These are phyloP conservation scores for Aspergillus fumigatus DNA, from an alignment of 2,329 filamentous ascomycete genomes.

Conservation along the genomic window DNA sequence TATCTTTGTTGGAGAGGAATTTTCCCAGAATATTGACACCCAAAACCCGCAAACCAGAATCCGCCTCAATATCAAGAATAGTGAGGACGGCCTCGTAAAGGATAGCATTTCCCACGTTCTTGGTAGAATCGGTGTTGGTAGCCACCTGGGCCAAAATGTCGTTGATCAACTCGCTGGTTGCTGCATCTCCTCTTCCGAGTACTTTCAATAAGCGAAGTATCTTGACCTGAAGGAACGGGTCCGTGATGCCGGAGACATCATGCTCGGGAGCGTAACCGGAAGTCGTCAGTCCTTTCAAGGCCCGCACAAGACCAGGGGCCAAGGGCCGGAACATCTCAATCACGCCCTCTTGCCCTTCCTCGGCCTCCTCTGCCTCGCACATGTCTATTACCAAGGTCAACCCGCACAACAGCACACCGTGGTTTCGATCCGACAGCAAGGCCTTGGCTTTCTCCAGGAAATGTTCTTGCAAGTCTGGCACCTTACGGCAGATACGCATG, in stretches of 20 bases:
- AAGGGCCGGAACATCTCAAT: slow-evolving; percentile 87
- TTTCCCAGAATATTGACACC: slow-evolving; percentile 98
- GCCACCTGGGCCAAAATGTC: slow-evolving; percentile 96
- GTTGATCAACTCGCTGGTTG: slow-evolving; percentile 95
- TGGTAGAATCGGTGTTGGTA: slow-evolving; percentile 95
- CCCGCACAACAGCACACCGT: slow-evolving; percentile 89
- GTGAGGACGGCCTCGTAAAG: slow-evolving; percentile 95
- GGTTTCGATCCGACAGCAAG: slow-evolving; percentile 86
- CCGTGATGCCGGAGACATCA: slow-evolving; percentile 95
- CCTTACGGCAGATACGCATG: slow-evolving; percentile 97
- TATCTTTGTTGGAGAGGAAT: slow-evolving; percentile 96
- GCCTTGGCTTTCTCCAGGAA: slow-evolving; percentile 91
- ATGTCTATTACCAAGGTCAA: slow-evolving; percentile 86
- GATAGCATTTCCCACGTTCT: slow-evolving; percentile 98
- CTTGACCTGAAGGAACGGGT: slow-evolving; percentile 97
- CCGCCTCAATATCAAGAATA: slow-evolving; percentile 96
- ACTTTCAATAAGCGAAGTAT: slow-evolving; percentile 82
- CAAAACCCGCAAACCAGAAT: slow-evolving; percentile 86
- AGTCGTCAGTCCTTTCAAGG: slow-evolving; percentile 84
- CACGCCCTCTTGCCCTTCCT: slow-evolving; percentile 83
- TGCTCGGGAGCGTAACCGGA: slow-evolving; percentile 97
- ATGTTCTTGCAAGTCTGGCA: slow-evolving; percentile 94
- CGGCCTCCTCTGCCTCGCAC: slow-evolving; percentile 90
- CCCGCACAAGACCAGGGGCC: slow-evolving; percentile 80
- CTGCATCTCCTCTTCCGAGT: slow-evolving; percentile 76